Evolutionary conservation across 208 protist genomes (phyloP).

Genomic region (Cochliopodium minus): DNA sequence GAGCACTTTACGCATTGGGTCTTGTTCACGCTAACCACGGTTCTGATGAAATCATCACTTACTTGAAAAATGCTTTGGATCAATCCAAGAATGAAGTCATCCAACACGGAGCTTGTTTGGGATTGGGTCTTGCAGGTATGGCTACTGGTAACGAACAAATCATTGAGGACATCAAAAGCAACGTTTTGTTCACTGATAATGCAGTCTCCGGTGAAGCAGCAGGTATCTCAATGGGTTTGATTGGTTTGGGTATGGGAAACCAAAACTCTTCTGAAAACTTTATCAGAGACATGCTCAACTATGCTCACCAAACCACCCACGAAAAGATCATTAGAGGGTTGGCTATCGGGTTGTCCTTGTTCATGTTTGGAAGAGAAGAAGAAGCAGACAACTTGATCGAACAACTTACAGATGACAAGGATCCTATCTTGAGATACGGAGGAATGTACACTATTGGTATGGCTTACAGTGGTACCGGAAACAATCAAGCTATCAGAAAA

Average conservation of each 20-base stretch:
- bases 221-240: conserved; percentile 84
- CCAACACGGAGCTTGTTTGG: conserved; percentile 84
- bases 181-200: conserved; percentile 70
- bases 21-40: conserved; percentile 84
- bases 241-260: conserved; percentile 86
- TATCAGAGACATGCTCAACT: conserved; percentile 70
- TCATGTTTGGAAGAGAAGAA: conserved; percentile 85
- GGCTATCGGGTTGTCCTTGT: conserved; percentile 80
- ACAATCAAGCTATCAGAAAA: conserved; percentile 68
- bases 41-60: conserved; percentile 47
- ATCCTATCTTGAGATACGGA: conserved; percentile 85
- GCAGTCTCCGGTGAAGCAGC: conserved; percentile 91
- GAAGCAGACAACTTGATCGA: conserved; percentile 72
- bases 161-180: conserved; percentile 82
- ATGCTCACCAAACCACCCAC: conserved; percentile 88
- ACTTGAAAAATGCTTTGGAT: conserved; percentile 45
- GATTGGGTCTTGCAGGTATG: conserved; percentile 74
- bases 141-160: conserved; percentile 59
- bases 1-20: conserved; percentile 87
- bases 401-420: conserved; percentile 65
- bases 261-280: conserved; percentile 19
- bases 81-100: conserved; percentile 8
- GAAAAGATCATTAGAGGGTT: conserved; percentile 97
- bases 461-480: conserved; percentile 87
- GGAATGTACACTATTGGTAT: conserved; percentile 87